Evolutionary conservation across 768 basidiomycete species (phyloP), one percentile per base, ranked within the genome.

Genomic region (Boletus sp.): DNA sequence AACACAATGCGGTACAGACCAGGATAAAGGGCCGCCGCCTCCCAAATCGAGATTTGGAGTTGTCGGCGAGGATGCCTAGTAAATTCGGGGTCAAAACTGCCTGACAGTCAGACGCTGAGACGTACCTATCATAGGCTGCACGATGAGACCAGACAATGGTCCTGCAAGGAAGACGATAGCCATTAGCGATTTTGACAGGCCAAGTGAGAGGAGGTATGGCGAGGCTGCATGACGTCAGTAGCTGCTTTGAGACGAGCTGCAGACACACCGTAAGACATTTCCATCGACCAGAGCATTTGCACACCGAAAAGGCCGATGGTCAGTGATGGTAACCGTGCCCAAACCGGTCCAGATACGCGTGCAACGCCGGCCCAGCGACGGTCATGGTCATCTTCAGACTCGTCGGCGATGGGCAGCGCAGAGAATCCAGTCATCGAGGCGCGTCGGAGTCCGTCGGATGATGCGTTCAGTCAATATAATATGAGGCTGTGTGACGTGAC

Each of bases 91-190:
- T 62, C 29, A 56, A 17, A 42, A 37, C 7, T 2, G 28, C 7
- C 0, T 11, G 7, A 39, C 1, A 12, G 8, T 7, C 15, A 8
- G 20, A 33, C 15, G n/a, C 5, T 14, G 57, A 51, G 68, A 58
- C 41, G 40, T 58, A 83, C 92, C 91, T 63, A 96, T 92, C 42
- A 95, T 69, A 1, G 94, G 96, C 67, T 98, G 95, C 62, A 96
- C 89, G 46, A 98, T 77, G 20, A 98, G 80, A 2, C 94, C 95
- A 0, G 90, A 92, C 7, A 95, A 75, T 2, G 93, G 95, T 0
- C 94, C 95, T 2, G 95, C 95, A 45, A 96, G 80, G 69, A 98
- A 94, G 11, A 97, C 95, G 20, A 92, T 78, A 1, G 94, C 88
- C 85, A 97, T 92, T 58, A 80, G 78, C 3, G 90, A 87, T 72